Percentiles rank a stretch among this genome's conserved stretches.
These are phyloP conservation scores for Drosera spatulata DNA, from an alignment of 179 eudicot species.

Conservation along the genomic window DNA sequence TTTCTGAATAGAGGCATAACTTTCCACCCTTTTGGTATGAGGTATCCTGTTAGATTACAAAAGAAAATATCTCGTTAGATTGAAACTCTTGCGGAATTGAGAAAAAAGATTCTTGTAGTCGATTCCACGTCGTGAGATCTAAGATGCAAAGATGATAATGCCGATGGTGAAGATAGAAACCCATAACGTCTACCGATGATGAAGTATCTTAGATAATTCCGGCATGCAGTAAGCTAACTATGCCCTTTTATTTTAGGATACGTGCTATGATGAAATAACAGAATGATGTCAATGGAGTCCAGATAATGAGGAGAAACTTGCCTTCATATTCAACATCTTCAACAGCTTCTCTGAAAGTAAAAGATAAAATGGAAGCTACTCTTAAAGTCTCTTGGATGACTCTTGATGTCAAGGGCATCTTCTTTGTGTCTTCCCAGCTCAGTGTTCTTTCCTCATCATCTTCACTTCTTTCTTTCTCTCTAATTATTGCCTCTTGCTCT, in stretches of 20 bases:
- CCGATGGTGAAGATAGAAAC: too few species aligned
- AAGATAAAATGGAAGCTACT: constrained; percentile 75
- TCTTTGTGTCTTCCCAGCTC: constrained; percentile 69
- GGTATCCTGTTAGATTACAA: constrained; percentile 34
- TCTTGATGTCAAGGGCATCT: constrained; percentile 55
- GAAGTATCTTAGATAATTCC: too few species aligned
- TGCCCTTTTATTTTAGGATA: too few species aligned
- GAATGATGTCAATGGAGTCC: neutral
- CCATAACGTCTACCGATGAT: too few species aligned
- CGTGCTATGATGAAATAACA: too few species aligned
- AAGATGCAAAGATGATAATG: too few species aligned
- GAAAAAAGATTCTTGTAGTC: neutral
- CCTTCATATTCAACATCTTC: constrained; percentile 89
- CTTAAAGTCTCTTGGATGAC: constrained; percentile 78
- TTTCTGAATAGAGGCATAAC: constrained; percentile 81
- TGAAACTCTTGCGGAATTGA: neutral
- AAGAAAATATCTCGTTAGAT: neutral
- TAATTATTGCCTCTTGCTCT: constrained; percentile 81
- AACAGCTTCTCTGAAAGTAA: constrained; percentile 90
- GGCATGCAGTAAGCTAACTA: too few species aligned
- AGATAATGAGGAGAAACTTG: constrained; percentile 6
- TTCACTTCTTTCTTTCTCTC: constrained; percentile 32
- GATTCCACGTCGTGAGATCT: too few species aligned
- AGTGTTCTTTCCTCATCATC: constrained; percentile 16
- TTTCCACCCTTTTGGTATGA: constrained; percentile 91